Evolutionary conservation across 1,284 basidiomycete genomes (phyloP).

Genomic region (Ustilago vetiveriae): DNA sequence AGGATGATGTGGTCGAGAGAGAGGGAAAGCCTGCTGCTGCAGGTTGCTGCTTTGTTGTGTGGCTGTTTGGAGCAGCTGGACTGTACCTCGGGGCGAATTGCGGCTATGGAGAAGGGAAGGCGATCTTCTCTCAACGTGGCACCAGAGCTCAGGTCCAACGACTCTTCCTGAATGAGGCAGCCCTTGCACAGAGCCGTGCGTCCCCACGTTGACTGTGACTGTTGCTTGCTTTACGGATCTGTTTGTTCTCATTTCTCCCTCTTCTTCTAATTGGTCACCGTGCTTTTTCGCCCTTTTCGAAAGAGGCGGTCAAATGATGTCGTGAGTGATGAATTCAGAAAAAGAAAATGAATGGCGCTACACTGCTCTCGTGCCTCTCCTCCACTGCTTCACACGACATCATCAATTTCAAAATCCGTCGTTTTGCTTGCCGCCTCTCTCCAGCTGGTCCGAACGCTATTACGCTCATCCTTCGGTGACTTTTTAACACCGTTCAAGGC

Average conservation of each 20-base stretch:
- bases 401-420: slow-evolving; percentile 18
- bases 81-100: not conserved
- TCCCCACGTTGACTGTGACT: slow-evolving; percentile 35
- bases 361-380: slow-evolving; percentile 21
- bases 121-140: not conserved
- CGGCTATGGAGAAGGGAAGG: slow-evolving; percentile 11
- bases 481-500: slow-evolving; percentile 5
- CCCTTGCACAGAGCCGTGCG: no score
- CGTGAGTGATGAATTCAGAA: slow-evolving; percentile 9
- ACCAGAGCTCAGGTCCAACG: slow-evolving; percentile 1
- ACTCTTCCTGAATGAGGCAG: no score
- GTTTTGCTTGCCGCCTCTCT: not conserved
- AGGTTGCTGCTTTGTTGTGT: not conserved
- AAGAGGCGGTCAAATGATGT: no score
- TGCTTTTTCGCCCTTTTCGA: not conserved
- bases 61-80: not conserved
- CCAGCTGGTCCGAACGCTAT: no score
- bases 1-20: not conserved
- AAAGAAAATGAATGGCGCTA: not conserved
- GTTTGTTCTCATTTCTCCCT: no score
- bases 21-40: not conserved
- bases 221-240: not conserved
- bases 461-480: slow-evolving; percentile 12
- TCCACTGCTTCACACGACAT: slow-evolving; percentile 25
- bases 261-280: slow-evolving; percentile 13